Percentiles rank a stretch among this genome's conserved stretches.
Conservation (phyloP, 306 rosid species). For the Adenanthera pavonina region DNA sequence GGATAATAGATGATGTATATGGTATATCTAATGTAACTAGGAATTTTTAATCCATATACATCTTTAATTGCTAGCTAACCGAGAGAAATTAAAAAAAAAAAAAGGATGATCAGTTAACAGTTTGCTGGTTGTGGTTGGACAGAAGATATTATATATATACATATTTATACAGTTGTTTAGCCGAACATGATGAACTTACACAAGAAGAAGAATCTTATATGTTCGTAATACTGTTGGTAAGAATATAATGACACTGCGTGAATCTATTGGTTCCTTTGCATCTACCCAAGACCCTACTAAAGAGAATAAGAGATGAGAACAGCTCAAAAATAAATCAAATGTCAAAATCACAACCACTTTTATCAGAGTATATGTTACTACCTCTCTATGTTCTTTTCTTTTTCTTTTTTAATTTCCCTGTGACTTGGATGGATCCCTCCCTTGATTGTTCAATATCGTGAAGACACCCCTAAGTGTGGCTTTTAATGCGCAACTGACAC, state of each 20-base stretch:
- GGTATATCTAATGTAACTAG: neutral
- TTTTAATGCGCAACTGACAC: slow-evolving; percentile 52
- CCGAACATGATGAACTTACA: neutral
- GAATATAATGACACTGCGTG: slow-evolving; percentile 47
- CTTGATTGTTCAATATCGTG: slow-evolving; percentile 14
- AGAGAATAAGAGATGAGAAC: slow-evolving; percentile 33
- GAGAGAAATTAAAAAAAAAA: neutral
- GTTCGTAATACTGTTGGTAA: slow-evolving; percentile 13
- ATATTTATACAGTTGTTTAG: neutral
- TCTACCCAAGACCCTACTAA: slow-evolving; percentile 49
- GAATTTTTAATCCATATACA: neutral
- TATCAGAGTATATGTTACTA: slow-evolving; percentile 29
- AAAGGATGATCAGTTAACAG: neutral
- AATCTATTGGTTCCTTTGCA: slow-evolving; percentile 50
- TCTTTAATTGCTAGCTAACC: neutral
- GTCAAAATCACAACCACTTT: slow-evolving; percentile 46
- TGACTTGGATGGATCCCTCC: neutral
- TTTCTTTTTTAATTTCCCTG: neutral
- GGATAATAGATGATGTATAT: too few relatives aligned
- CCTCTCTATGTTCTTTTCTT: neutral
- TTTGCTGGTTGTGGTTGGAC: neutral
- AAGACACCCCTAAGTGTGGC: slow-evolving; percentile 25
- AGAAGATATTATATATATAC: neutral
- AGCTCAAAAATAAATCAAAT: slow-evolving; percentile 36
- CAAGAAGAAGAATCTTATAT: slow-evolving; percentile 4